Evolutionary conservation across 106 monocot species (phyloP).

Genomic region (Narthecium ossifragum): DNA sequence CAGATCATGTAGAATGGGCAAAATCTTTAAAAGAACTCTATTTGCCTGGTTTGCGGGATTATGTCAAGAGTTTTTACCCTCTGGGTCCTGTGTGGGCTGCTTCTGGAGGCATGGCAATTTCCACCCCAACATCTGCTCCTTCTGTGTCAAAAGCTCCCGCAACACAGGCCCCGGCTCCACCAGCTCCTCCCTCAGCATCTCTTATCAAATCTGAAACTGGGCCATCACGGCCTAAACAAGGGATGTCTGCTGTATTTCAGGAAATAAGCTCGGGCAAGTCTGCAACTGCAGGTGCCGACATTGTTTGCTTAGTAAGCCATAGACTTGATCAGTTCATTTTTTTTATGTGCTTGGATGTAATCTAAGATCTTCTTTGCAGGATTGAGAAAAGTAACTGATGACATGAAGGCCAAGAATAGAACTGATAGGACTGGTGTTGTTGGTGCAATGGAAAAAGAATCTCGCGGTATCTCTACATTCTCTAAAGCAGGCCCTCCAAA

Average conservation of each 20-base stretch:
- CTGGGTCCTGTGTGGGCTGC: conserved; percentile 80
- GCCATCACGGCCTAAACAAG: conserved; percentile 52
- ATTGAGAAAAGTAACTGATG: conserved; percentile 74
- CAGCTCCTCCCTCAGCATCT: conserved; percentile 40
- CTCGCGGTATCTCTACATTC: conserved; percentile 36
- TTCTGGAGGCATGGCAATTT: conserved; percentile 22
- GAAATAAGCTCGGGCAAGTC: conserved; percentile 73
- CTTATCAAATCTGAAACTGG: conserved; percentile 30
- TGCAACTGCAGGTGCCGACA: conserved; percentile 46
- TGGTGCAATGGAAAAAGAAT: conserved; percentile 38
- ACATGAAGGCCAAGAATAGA: conserved; percentile 85
- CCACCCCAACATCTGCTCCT: conserved; percentile 20
- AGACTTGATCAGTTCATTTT: background rate
- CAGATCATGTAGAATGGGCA: conserved; percentile 87
- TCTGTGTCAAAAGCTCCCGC: conserved; percentile 19
- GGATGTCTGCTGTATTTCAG: conserved; percentile 84
- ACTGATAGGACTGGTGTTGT: conserved; percentile 66
- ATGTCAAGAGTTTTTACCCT: conserved; percentile 83
- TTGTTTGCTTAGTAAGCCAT: too few relatives aligned
- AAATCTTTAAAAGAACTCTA: conserved; percentile 95
- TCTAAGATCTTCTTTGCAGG: conserved; percentile 27
- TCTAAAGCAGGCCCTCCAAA: conserved; percentile 64
- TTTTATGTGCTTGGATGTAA: background rate
- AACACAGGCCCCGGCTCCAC: conserved; percentile 35
- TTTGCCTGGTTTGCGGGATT: conserved; percentile 75